Evolutionary conservation across 257 asterid genomes (phyloP).

Genomic region (Primulina eburnea): DNA sequence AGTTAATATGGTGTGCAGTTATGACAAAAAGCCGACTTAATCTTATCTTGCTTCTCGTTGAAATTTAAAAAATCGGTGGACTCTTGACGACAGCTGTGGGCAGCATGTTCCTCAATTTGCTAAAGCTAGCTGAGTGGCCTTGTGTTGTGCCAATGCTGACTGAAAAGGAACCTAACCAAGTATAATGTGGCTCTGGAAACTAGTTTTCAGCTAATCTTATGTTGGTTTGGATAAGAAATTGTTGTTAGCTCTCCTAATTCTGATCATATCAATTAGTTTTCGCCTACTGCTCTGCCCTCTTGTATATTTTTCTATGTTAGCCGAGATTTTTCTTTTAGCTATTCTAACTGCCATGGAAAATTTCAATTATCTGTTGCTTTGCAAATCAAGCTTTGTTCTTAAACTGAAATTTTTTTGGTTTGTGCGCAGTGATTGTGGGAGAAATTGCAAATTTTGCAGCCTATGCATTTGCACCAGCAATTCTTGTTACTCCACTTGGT

Average conservation of each 20-base stretch:
- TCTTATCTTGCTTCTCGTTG: neutral
- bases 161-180: neutral
- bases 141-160: neutral
- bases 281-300: neutral
- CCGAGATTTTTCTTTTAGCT: neutral
- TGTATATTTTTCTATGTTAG: neutral
- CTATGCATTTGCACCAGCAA: constrained; percentile 43
- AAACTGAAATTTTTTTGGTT: neutral
- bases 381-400: neutral
- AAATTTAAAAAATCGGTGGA: neutral
- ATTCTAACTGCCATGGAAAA: neutral
- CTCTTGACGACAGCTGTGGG: neutral
- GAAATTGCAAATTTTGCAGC: constrained; percentile 43
- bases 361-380: neutral
- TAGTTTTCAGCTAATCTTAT: neutral
- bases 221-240: neutral
- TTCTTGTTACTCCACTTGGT: constrained; percentile 38
- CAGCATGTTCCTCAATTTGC: neutral
- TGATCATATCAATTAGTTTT: neutral
- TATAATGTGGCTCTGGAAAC: neutral
- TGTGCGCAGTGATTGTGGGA: constrained; percentile 37
- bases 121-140: neutral
- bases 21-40: neutral
- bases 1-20: neutral
- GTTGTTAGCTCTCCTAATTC: neutral